Conservation (phyloP, 352 stramenopile genomes). For the Phytophthora vignae region DNA sequence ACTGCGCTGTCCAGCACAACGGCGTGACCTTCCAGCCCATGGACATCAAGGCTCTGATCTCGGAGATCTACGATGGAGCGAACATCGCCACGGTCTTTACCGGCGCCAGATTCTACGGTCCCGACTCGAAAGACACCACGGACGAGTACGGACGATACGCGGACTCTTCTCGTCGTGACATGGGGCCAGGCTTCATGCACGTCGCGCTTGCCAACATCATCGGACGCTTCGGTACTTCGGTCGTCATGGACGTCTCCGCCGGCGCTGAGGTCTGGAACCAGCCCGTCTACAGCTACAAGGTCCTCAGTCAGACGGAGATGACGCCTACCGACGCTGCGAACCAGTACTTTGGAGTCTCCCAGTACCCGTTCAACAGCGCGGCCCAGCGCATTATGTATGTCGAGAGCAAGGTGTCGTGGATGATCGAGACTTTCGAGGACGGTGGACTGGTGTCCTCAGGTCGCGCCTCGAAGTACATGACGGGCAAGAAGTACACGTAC, state of each 20-base stretch:
- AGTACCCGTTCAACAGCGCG: slow-evolving; percentile 60
- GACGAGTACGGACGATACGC: slow-evolving; percentile 61
- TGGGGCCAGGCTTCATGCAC: slow-evolving; percentile 62
- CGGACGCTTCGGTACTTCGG: slow-evolving; percentile 43
- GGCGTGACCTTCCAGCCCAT: slow-evolving; percentile 57
- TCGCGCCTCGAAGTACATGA: slow-evolving; percentile 33
- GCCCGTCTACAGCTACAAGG: slow-evolving; percentile 60
- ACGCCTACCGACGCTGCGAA: slow-evolving; percentile 40
- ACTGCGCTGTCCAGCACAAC: slow-evolving; percentile 49
- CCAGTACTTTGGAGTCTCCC: slow-evolving; percentile 41
- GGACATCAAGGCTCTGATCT: slow-evolving; percentile 60
- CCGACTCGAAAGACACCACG: slow-evolving; percentile 20
- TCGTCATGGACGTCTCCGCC: slow-evolving; percentile 54
- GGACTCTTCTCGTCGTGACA: slow-evolving; percentile 50
- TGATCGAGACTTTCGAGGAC: slow-evolving; percentile 52
- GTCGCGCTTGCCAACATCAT: slow-evolving; percentile 58
- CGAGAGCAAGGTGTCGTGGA: slow-evolving; percentile 53
- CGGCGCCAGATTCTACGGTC: slow-evolving; percentile 44
- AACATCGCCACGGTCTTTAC: slow-evolving; percentile 53
- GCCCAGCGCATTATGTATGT: slow-evolving; percentile 53
- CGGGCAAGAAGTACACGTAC: slow-evolving; percentile 45
- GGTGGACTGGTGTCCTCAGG: slow-evolving; percentile 43
- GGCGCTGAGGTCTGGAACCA: slow-evolving; percentile 66
- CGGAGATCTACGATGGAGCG: slow-evolving; percentile 52
- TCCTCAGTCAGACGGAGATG: slow-evolving; percentile 44